Evolutionary conservation across 257 asterid genomes (phyloP).

Genomic region (Solanum chilense): DNA sequence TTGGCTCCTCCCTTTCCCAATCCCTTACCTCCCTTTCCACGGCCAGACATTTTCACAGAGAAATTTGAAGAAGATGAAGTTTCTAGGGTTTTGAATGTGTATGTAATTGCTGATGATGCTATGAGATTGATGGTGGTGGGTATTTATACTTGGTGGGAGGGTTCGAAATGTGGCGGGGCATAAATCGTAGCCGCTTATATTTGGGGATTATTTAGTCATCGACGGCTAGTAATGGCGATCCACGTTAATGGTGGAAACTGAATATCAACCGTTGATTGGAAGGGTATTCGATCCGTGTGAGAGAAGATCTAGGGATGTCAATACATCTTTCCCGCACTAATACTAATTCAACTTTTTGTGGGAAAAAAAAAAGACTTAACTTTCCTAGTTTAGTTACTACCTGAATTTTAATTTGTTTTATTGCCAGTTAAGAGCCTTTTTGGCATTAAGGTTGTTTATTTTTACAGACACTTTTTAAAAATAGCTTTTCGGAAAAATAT

Average conservation of each 20-base stretch:
- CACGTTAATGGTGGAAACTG: background rate
- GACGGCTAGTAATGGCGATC: background rate
- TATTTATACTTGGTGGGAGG: background rate
- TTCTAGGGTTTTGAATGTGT: background rate
- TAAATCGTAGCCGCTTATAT: background rate
- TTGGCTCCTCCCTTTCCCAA: conserved; percentile 37
- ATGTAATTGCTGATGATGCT: background rate
- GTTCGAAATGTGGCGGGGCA: background rate
- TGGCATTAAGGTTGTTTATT: too few relatives aligned
- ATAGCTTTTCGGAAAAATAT: too few relatives aligned
- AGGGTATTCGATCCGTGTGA: background rate
- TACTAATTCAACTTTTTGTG: background rate
- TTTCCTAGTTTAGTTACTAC: background rate
- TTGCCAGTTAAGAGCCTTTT: background rate
- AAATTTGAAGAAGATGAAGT: background rate
- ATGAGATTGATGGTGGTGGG: background rate
- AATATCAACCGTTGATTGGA: background rate
- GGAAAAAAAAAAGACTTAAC: background rate
- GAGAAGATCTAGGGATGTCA: background rate
- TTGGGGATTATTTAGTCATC: background rate
- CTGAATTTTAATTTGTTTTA: background rate
- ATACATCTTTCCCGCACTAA: background rate
- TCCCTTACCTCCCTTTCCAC: conserved; percentile 32
- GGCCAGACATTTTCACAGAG: conserved; percentile 3
- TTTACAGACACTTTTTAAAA: too few relatives aligned